Conservation (phyloP, 2,329 filamentous ascomycete genomes). For the Zymoseptoria pseudotritici region DNA sequence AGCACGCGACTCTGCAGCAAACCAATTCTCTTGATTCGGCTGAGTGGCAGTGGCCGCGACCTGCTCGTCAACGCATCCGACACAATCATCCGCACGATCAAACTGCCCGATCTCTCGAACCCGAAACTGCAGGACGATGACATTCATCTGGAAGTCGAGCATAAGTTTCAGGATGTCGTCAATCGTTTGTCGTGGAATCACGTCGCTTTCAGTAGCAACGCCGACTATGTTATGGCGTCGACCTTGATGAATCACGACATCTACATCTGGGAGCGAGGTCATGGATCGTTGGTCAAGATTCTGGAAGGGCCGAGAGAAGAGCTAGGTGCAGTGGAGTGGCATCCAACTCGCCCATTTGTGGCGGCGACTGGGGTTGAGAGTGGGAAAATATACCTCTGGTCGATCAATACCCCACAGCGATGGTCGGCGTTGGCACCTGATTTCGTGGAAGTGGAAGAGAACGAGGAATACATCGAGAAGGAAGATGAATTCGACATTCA, state of each 20-base stretch:
- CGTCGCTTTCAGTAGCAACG: slow-evolving; percentile 86
- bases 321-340: slow-evolving; percentile 94
- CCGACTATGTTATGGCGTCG: slow-evolving; percentile 91
- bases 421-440: slow-evolving; percentile 97
- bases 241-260: slow-evolving; percentile 98
- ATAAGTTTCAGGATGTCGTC: slow-evolving; percentile 97
- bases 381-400: slow-evolving; percentile 92
- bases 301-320: slow-evolving; percentile 95
- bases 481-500: slow-evolving; percentile 99
- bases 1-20: slow-evolving; percentile 82
- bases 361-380: slow-evolving; percentile 89
- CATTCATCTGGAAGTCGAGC: slow-evolving; percentile 83
- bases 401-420: slow-evolving; percentile 85
- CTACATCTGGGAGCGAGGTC: slow-evolving; percentile 93
- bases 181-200: slow-evolving; percentile 96
- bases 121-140: slow-evolving; percentile 70
- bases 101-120: slow-evolving; percentile 65
- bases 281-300: slow-evolving; percentile 92
- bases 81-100: slow-evolving; percentile 86
- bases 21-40: slow-evolving; percentile 77
- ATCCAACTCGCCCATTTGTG: slow-evolving; percentile 77
- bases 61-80: slow-evolving; percentile 90
- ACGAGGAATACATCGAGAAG: slow-evolving; percentile 88
- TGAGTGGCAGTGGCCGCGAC: slow-evolving; percentile 77
- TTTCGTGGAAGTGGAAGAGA: slow-evolving; percentile 96